These are phyloP conservation scores for Neurospora tetraspora DNA, from an alignment of 495 filamentous ascomycete species.

Conservation along the genomic window DNA sequence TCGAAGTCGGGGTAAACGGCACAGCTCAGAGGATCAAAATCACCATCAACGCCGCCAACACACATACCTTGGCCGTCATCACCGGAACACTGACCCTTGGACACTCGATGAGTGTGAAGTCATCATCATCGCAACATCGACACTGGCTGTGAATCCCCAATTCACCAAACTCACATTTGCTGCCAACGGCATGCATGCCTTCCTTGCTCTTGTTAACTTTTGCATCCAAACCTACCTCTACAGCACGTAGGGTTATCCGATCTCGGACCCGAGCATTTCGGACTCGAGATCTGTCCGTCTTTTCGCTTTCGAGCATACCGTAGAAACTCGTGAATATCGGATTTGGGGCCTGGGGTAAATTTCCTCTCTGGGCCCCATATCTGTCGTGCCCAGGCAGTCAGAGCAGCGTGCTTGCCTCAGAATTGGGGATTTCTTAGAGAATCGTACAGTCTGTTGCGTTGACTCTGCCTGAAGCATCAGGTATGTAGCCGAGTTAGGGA, in stretches of 20 bases:
- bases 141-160: neutral
- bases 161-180: neutral
- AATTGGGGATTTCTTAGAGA: no score
- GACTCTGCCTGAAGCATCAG: no score
- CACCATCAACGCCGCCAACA: neutral
- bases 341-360: no score
- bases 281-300: neutral
- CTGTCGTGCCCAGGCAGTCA: no score
- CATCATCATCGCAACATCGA: neutral
- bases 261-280: neutral
- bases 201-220: neutral
- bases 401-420: no score
- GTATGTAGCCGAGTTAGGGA: no score
- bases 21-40: neutral
- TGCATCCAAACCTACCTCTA: neutral
- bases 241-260: neutral
- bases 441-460: no score
- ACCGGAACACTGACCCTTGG: neutral
- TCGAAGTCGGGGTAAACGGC: neutral
- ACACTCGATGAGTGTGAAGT: neutral
- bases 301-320: neutral
- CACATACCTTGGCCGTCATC: neutral
- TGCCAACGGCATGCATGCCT: neutral
- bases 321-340: no score
- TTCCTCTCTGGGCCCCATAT: no score